A percentile compares a stretch with the other conserved stretches of the same genome.
phyloP scores from a whole-genome alignment of 805 yeast species.

The Starmerella apicola region DNA sequence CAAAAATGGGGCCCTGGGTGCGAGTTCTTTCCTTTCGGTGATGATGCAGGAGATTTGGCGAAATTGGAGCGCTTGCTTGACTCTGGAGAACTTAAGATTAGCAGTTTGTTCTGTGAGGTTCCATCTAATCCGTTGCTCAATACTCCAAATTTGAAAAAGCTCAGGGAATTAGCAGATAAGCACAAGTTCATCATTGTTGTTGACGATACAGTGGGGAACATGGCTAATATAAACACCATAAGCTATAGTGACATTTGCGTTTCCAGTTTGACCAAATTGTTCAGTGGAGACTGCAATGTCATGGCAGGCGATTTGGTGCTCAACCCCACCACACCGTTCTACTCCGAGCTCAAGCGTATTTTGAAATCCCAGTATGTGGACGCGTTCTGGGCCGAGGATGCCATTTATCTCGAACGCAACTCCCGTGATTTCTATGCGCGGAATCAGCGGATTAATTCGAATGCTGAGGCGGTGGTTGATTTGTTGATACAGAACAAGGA shows the following conservation, averaged over 20 bases:
- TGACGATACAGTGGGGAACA: slow-evolving; percentile 92
- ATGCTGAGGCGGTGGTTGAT: slow-evolving; percentile 31
- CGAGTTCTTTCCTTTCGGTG: slow-evolving; percentile 69
- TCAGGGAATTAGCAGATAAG: slow-evolving; percentile 52
- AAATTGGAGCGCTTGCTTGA: slow-evolving; percentile 52
- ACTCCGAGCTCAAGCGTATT: slow-evolving; percentile 37
- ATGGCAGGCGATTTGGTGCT: slow-evolving; percentile 85
- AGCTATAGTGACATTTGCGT: slow-evolving; percentile 79
- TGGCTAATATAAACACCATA: slow-evolving; percentile 67
- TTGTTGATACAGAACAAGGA: slow-evolving; percentile 15
- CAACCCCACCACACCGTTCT: slow-evolving; percentile 51
- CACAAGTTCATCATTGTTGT: slow-evolving; percentile 69
- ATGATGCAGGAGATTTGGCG: slow-evolving; percentile 47
- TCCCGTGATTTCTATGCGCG: slow-evolving; percentile 75
- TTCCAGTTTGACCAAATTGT: slow-evolving; percentile 79
- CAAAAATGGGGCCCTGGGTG: slow-evolving; percentile 88
- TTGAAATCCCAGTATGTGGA: slow-evolving; percentile 54
- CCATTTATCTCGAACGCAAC: slow-evolving; percentile 80
- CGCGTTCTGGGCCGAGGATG: slow-evolving; percentile 85
- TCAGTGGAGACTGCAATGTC: slow-evolving; percentile 88
- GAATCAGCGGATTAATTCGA: slow-evolving; percentile 32
- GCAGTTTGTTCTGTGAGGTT: slow-evolving; percentile 75
- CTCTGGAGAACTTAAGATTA: slow-evolving; percentile 50
- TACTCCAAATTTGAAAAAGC: slow-evolving; percentile 62
- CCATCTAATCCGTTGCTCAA: slow-evolving; percentile 90